phyloP scores from a whole-genome alignment of 176 grass and related monocot species.

The barley (Hordeum vulgare) region DNA sequence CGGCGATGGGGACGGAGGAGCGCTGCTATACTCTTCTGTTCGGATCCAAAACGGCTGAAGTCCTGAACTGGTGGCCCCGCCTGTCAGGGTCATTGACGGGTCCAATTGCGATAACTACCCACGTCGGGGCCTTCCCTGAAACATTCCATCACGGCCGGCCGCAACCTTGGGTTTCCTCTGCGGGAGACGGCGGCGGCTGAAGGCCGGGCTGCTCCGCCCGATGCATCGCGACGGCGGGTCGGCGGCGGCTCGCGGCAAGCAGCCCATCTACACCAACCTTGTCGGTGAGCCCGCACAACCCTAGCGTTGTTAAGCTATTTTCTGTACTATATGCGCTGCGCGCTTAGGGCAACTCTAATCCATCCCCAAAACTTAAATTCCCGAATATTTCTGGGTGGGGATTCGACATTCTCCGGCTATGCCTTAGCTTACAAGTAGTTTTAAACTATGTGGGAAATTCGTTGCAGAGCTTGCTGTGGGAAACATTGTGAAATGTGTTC shows the following conservation, averaged over 20 bases:
- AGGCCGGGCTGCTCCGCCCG: conserved; percentile 50
- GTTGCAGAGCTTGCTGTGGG: conserved; percentile 42
- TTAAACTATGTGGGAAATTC: background rate
- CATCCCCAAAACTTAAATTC: no score
- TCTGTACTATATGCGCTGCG: background rate
- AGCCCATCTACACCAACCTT: conserved; percentile 57
- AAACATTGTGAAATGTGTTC: conserved; percentile 44
- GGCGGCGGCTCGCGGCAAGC: conserved; percentile 47
- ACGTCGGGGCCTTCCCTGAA: background rate
- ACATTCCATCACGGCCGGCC: background rate
- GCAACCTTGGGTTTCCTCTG: background rate
- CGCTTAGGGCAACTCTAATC: background rate
- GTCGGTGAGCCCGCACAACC: conserved; percentile 19
- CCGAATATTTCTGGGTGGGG: no score
- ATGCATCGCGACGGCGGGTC: conserved; percentile 54
- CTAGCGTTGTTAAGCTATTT: background rate
- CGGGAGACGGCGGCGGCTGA: background rate
- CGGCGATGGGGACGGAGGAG: background rate
- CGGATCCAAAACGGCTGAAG: conserved; percentile 3
- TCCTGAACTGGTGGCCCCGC: background rate
- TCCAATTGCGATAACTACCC: background rate
- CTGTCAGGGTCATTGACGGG: background rate
- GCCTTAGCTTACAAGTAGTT: background rate
- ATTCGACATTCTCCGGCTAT: background rate
- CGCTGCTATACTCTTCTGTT: background rate